Percentiles rank a stretch among this genome's conserved stretches.
phyloP scores from a whole-genome alignment of 352 stramenopile species.

The Peronospora farinosa region DNA sequence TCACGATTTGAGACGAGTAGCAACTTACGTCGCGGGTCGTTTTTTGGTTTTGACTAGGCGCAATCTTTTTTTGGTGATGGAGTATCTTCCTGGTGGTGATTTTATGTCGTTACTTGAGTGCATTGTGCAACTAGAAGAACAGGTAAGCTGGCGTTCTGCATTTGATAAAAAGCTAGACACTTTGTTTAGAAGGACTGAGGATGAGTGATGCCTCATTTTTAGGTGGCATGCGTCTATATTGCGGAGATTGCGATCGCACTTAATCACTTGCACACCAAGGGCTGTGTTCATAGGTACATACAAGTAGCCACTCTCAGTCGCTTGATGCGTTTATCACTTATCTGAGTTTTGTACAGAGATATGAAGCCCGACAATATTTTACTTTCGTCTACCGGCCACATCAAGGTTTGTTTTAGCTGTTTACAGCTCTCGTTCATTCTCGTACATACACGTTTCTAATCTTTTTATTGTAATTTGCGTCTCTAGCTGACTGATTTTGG shows the following conservation, averaged over 20 bases:
- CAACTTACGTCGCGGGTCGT: constrained; percentile 14
- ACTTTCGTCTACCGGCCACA: constrained; percentile 81
- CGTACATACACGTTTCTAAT: constrained; percentile 1
- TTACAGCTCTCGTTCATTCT: background rate
- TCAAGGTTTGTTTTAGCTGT: constrained; percentile 49
- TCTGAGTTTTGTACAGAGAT: constrained; percentile 44
- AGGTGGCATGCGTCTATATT: constrained; percentile 85
- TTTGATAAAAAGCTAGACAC: background rate
- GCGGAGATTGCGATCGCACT: constrained; percentile 81
- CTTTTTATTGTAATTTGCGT: constrained; percentile 1
- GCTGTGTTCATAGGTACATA: constrained; percentile 71
- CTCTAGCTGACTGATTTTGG: constrained; percentile 81
- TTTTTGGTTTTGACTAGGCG: constrained; percentile 25
- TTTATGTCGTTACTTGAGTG: constrained; percentile 88
- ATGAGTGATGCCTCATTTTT: background rate
- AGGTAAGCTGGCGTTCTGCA: constrained; percentile 31
- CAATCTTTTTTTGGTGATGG: constrained; percentile 88
- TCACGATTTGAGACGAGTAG: background rate
- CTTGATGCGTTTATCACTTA: constrained; percentile 7
- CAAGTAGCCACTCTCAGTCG: constrained; percentile 2
- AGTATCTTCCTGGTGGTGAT: constrained; percentile 86
- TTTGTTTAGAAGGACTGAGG: constrained; percentile 4
- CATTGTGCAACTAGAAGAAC: constrained; percentile 83
- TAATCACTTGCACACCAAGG: constrained; percentile 81
- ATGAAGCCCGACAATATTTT: constrained; percentile 89